Evolutionary conservation across 2,329 filamentous ascomycete species (phyloP).

Genomic region (Fusarium caatingaense): DNA sequence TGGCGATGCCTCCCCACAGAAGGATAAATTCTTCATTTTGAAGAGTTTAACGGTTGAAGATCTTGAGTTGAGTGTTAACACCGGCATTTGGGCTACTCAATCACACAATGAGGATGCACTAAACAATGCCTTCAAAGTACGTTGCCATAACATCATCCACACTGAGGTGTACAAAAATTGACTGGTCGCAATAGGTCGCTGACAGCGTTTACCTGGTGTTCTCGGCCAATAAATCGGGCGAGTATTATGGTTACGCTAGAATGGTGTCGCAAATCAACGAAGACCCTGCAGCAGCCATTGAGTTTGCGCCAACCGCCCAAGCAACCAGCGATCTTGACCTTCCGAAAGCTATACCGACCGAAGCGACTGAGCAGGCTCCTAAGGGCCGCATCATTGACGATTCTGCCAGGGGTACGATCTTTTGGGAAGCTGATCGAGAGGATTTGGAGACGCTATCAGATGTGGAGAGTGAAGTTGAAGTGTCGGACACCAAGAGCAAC

Average conservation of each 20-base stretch:
- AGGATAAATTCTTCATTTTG: conserved; percentile 88
- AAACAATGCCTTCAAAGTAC: conserved; percentile 84
- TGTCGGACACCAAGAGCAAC: conserved; percentile 54
- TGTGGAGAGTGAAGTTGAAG: conserved; percentile 55
- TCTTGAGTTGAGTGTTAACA: conserved; percentile 86
- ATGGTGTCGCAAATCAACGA: conserved; percentile 89
- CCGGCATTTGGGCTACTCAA: conserved; percentile 93
- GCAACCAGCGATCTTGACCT: conserved; percentile 70
- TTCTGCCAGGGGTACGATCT: conserved; percentile 92
- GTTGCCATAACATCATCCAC: conserved; percentile 31
- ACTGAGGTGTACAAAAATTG: background rate
- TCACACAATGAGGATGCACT: conserved; percentile 88
- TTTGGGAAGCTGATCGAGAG: conserved; percentile 86
- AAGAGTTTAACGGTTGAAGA: conserved; percentile 95
- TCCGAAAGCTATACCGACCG: conserved; percentile 82
- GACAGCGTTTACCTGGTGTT: conserved; percentile 93
- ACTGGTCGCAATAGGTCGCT: conserved; percentile 64
- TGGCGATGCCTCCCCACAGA: conserved; percentile 47
- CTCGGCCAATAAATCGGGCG: conserved; percentile 96
- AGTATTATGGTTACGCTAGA: conserved; percentile 94
- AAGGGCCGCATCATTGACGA: conserved; percentile 92
- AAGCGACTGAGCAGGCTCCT: conserved; percentile 80
- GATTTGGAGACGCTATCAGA: conserved; percentile 59
- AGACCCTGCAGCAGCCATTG: conserved; percentile 75
- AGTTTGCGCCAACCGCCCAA: conserved; percentile 75